Conservation (phyloP, 805 yeast genomes). For the Wickerhamomyces kurtzmanii region DNA sequence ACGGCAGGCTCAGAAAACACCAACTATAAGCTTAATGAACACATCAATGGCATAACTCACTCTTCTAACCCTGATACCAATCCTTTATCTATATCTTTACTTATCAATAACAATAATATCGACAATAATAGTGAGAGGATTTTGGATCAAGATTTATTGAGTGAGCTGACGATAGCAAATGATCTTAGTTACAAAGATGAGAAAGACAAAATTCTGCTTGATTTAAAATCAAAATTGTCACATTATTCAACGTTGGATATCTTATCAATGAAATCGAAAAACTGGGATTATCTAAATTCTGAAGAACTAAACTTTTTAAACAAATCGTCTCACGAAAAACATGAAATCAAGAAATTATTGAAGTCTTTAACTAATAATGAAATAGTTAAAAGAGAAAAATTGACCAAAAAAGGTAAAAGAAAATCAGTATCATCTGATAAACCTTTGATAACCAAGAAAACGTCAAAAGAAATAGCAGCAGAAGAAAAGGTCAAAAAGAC, state of each 20-base stretch:
- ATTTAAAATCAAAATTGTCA: constrained; percentile 13
- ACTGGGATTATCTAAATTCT: constrained; percentile 16
- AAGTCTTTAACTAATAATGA: constrained; percentile 17
- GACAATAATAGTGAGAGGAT: not conserved
- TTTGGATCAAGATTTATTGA: not conserved
- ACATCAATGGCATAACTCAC: not conserved
- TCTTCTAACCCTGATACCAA: no score
- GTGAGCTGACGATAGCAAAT: constrained; percentile 10
- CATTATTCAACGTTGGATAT: constrained; percentile 17
- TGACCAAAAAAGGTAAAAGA: no score
- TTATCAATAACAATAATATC: no score
- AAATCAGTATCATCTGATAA: no score
- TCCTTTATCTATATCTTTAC: no score
- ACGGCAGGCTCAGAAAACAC: not conserved
- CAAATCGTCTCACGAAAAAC: constrained; percentile 14
- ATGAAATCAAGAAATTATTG: constrained; percentile 16
- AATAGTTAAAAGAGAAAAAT: constrained; percentile 12
- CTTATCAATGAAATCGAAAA: constrained; percentile 12
- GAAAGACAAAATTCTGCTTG: constrained; percentile 8
- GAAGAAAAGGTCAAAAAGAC: no score
- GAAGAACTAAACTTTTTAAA: constrained; percentile 16
- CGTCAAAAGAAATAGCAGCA: no score
- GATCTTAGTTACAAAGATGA: not conserved
- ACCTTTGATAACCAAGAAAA: no score
- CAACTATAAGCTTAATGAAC: not conserved